Base-by-base conservation (phyloP, 2,329 filamentous ascomycete species). In the Exophiala phaeomuriformis region DNA sequence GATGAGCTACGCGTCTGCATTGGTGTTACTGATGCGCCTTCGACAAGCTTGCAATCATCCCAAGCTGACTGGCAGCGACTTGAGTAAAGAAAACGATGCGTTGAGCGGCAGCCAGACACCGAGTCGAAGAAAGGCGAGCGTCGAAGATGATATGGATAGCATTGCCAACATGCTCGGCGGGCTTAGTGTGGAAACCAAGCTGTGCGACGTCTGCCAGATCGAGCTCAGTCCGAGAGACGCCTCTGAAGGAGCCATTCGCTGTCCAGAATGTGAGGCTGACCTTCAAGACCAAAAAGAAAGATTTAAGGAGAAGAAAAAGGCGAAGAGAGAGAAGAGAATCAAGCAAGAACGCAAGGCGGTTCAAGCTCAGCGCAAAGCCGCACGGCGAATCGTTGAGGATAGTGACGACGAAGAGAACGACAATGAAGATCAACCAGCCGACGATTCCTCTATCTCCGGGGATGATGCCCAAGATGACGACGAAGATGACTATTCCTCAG, bases 1-100 rank as follows among this genome's bases (percentile, higher is more conserved):
- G 65, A 75, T 90, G 49, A 94, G 90, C 72, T 97, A 97, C 67
- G 91, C 94, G 54, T 94, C 90, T 64, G 93, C 93, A 12, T 81
- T 98, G 65, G 90, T 95, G 8, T 75, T 98, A 56, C 80, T 98
- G n/a, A 75, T 98, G 52, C 84, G 93, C 37, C 76, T 98, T 56
- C 81, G 93, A 55, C 93, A 98, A 69, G 88, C 90, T 19, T 98
- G 93, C 69, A 95, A 98, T 65, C 93, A 98, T 67, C 90, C 90
- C 0, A 85, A 89, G 61, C 77, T 98, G 43, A 85, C 95, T 8
- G 88, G 88, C 60, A 85, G 84, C 59, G 91, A 94, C 65, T 76
- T 96, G 53, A 85, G 85, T 51, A 88, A 88, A 60, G 93, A 98
- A 67, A 89, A 85, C 63, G 93, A 97, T 64, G 88, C 88, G 2